Evolutionary conservation across 306 rosid species (phyloP).

Genomic region (Trifolium dubium): DNA sequence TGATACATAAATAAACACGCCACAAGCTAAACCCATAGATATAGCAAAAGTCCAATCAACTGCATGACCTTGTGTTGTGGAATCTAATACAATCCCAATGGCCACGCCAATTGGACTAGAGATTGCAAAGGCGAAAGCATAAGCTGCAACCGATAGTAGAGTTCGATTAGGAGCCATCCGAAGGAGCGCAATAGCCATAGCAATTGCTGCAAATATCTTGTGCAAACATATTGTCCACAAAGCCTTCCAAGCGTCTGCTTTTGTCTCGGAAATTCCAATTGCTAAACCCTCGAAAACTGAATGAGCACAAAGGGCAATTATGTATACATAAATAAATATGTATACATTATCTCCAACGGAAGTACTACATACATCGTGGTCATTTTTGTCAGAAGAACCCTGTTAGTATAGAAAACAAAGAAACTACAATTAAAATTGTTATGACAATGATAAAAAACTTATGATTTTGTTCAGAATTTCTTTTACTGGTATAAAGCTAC

Average conservation of each 20-base stretch:
- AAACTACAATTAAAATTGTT: constrained; percentile 8
- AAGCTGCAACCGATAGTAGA: constrained; percentile 55
- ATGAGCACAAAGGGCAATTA: constrained; percentile 73
- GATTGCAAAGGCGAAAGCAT: constrained; percentile 75
- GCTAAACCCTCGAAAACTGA: constrained; percentile 88
- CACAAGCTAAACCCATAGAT: constrained; percentile 82
- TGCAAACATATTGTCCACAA: constrained; percentile 83
- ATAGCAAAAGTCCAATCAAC: constrained; percentile 84
- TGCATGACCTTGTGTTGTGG: constrained; percentile 69
- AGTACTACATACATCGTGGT: constrained; percentile 36
- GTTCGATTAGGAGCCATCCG: constrained; percentile 73
- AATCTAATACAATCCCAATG: constrained; percentile 72
- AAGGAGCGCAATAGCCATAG: constrained; percentile 91
- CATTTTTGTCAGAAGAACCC: constrained; percentile 42
- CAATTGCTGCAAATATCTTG: constrained; percentile 86
- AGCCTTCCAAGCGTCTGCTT: constrained; percentile 78
- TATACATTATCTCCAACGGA: constrained; percentile 64
- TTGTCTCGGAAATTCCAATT: constrained; percentile 70
- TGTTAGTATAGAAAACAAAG: constrained; percentile 38
- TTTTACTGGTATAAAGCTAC: not conserved
- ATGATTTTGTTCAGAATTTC: not conserved
- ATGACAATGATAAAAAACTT: not conserved
- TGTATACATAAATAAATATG: constrained; percentile 23
- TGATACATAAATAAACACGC: constrained; percentile 81
- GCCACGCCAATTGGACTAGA: constrained; percentile 80